Evolutionary conservation across 2,329 filamentous ascomycete genomes (phyloP).

Genomic region (Aspergillus fijiensis): DNA sequence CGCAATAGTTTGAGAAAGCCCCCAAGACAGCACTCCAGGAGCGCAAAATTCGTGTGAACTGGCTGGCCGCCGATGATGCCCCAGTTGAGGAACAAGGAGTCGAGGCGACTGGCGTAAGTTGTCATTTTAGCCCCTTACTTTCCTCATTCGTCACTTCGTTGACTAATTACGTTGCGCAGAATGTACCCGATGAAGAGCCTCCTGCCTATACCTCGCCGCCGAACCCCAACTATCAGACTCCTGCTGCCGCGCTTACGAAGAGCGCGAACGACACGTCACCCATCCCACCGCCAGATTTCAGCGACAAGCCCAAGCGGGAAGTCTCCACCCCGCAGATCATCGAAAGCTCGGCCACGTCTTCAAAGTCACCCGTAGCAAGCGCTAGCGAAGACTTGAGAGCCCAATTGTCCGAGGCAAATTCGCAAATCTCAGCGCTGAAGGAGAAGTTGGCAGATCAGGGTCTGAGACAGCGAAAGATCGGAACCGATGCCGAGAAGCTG

Average conservation of each 20-base stretch:
- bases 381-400: slow-evolving; percentile 64
- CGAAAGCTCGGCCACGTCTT: slow-evolving; percentile 35
- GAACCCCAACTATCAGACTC: slow-evolving; percentile 49
- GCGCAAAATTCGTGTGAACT: slow-evolving; percentile 92
- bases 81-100: slow-evolving; percentile 25
- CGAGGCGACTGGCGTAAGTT: slow-evolving; percentile 39
- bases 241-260: slow-evolving; percentile 44
- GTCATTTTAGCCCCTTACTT: not conserved
- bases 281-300: slow-evolving; percentile 37
- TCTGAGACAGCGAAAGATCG: slow-evolving; percentile 75
- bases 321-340: slow-evolving; percentile 41
- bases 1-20: slow-evolving; percentile 68
- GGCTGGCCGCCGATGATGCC: slow-evolving; percentile 64
- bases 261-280: slow-evolving; percentile 34
- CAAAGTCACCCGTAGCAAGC: slow-evolving; percentile 51
- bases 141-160: not conserved
- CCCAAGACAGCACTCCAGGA: slow-evolving; percentile 80
- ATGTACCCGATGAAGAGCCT: slow-evolving; percentile 45
- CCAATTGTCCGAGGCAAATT: slow-evolving; percentile 73
- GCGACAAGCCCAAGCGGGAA: slow-evolving; percentile 37
- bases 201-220: slow-evolving; percentile 60
- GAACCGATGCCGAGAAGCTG: slow-evolving; percentile 54
- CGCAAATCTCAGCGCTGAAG: slow-evolving; percentile 67
- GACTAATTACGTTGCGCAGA: slow-evolving; percentile 22
- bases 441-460: slow-evolving; percentile 65